Evolutionary conservation across 371 early-diverging fungal genomes (phyloP).

Genomic region (Rhizopus stolonifer): DNA sequence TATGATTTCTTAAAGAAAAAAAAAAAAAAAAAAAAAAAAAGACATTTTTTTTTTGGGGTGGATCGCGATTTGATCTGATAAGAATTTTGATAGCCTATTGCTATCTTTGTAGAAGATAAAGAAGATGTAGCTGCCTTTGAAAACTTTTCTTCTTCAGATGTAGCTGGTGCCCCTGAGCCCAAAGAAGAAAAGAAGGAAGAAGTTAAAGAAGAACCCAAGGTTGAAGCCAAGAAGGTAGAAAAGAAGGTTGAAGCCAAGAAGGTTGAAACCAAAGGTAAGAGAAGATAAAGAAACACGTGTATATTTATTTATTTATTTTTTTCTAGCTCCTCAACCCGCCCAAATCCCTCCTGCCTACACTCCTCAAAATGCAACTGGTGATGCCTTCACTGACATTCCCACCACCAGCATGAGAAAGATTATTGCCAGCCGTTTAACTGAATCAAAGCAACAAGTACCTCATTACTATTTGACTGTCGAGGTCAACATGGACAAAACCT

Average conservation of each 20-base stretch:
- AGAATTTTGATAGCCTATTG: no score
- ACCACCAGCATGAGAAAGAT: constrained; percentile 92
- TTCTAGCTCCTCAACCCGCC: no score
- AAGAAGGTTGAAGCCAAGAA: constrained; percentile 21
- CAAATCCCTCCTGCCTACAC: constrained; percentile 50
- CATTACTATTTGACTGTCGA: constrained; percentile 96
- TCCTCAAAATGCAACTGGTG: constrained; percentile 53
- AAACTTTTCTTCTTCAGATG: constrained; percentile 67
- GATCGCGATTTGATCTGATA: no score
- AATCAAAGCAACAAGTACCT: constrained; percentile 88
- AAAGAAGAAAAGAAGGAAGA: constrained; percentile 15
- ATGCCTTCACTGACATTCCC: constrained; percentile 80
- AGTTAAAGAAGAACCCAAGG: constrained; percentile 30
- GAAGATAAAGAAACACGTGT: no score
- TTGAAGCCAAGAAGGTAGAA: constrained; percentile 9
- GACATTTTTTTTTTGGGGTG: no score
- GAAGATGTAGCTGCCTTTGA: constrained; percentile 86
- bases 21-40: no score
- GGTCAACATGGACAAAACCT: constrained; percentile 84
- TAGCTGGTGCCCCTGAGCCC: constrained; percentile 38
- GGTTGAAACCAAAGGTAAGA: no score
- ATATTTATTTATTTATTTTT: neutral
- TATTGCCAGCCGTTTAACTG: constrained; percentile 82
- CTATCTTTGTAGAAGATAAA: constrained; percentile 88
- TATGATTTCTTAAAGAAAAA: no score